These are phyloP conservation scores for Mycosphaerella sp. DNA, from an alignment of 2,329 filamentous ascomycete species.

Conservation along the genomic window DNA sequence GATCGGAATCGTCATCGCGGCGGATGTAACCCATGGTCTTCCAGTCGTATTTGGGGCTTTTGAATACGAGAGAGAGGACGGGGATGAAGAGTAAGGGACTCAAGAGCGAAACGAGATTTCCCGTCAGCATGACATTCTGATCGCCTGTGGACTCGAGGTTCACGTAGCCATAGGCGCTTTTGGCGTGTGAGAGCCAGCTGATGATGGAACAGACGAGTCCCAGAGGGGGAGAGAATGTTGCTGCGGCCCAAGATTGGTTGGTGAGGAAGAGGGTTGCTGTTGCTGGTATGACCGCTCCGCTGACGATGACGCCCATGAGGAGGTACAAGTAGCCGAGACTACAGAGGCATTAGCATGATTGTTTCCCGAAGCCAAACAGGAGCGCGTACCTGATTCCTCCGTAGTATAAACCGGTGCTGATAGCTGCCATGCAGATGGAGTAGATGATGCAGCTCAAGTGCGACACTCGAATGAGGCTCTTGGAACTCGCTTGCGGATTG, in stretches of 20 bases:
- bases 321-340: constrained; percentile 38
- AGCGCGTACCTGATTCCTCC: not conserved
- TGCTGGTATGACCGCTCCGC: constrained; percentile 41
- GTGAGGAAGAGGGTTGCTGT: constrained; percentile 43
- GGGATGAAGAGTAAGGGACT: constrained; percentile 69
- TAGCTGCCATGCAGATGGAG: constrained; percentile 37
- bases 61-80: constrained; percentile 60
- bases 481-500: constrained; percentile 33
- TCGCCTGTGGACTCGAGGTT: constrained; percentile 65
- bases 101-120: constrained; percentile 73
- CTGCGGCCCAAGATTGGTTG: constrained; percentile 41
- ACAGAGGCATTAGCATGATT: constrained; percentile 25
- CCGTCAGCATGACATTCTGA: constrained; percentile 71
- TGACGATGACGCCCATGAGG: constrained; percentile 40
- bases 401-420: constrained; percentile 20
- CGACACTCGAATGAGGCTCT: constrained; percentile 36
- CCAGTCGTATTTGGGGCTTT: constrained; percentile 74
- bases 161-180: constrained; percentile 58
- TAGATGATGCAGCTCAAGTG: constrained; percentile 39
- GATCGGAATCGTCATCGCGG: constrained; percentile 65
- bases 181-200: constrained; percentile 38
- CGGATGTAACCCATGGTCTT: constrained; percentile 70
- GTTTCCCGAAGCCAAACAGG: not conserved
- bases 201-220: constrained; percentile 41
- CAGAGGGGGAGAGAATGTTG: constrained; percentile 42